A percentile compares a stretch with the other conserved stretches of the same genome.
Conservation (phyloP, 2,329 filamentous ascomycete genomes). For the Neofusicoccum umdonicola region DNA sequence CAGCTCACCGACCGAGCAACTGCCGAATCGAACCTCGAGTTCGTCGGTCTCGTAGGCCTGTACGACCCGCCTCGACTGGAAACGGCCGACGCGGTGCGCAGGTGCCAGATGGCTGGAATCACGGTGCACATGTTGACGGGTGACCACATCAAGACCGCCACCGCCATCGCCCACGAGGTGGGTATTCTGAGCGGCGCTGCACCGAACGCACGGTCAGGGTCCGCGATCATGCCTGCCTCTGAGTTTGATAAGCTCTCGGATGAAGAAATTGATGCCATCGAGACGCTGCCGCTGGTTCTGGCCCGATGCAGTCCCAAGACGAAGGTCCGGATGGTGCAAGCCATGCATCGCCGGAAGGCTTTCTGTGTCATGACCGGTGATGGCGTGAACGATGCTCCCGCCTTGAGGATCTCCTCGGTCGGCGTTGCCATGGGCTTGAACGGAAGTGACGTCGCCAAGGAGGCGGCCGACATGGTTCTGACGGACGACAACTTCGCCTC, state of each 20-base stretch:
- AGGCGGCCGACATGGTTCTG: slow-evolving; percentile 41
- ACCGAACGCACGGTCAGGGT: slow-evolving; percentile 27
- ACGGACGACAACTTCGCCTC: slow-evolving; percentile 44
- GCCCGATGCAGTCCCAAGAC: slow-evolving; percentile 47
- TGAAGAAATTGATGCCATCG: slow-evolving; percentile 42
- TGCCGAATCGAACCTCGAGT: slow-evolving; percentile 67
- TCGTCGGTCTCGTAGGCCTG: slow-evolving; percentile 80
- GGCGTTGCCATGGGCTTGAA: slow-evolving; percentile 42
- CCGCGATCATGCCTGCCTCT: slow-evolving; percentile 40
- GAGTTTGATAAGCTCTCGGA: slow-evolving; percentile 46
- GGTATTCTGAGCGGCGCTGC: slow-evolving; percentile 32
- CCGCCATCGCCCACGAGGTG: slow-evolving; percentile 47
- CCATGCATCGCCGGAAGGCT: slow-evolving; percentile 35
- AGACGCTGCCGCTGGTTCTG: slow-evolving; percentile 43
- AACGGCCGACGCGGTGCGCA: slow-evolving; percentile 58
- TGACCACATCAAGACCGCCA: slow-evolving; percentile 47
- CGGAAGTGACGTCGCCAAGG: slow-evolving; percentile 41
- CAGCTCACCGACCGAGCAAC: slow-evolving; percentile 47
- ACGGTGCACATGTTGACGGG: slow-evolving; percentile 51
- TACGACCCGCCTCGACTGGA: slow-evolving; percentile 84
- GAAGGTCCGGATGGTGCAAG: slow-evolving; percentile 49
- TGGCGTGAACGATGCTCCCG: slow-evolving; percentile 42
- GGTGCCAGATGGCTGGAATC: slow-evolving; percentile 48
- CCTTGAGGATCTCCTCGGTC: slow-evolving; percentile 41
- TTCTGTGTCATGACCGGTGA: slow-evolving; percentile 46